Evolutionary conservation across 2,329 filamentous ascomycete species (phyloP), one percentile per base, ranked within the genome.

Genomic region (Alternaria sp.): DNA sequence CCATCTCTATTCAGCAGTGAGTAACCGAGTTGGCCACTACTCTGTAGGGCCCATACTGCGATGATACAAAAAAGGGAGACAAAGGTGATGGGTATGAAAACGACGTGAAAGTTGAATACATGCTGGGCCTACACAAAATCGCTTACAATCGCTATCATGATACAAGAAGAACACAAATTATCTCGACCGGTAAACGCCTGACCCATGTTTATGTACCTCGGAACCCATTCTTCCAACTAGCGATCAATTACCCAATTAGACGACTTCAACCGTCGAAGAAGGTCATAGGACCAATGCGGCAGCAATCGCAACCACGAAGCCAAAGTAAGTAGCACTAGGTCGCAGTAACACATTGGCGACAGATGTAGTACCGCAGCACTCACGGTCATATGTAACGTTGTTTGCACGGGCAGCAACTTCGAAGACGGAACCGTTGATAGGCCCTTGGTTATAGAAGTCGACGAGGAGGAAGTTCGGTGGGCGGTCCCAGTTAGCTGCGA

Each of bases 381-480:
- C 59, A 43, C 83, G 75, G 46, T 83, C 83, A 73, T 92, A 94
- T 0, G 86, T 89, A 47, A 95, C 91, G 61, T 89, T 88, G 77
- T 94, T 95, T 67, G 88, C 86, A 4, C 63, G 65, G 1, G 78
- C 78, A 4, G 78, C 78, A 24, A 79, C 78, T 54, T 76, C 74
- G 54, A 80, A 80, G 12, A 80, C 78, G 18, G 75, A 77, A 8
- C 78, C 78, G 39, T 77, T 75, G 5, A 69, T 68, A 0, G 67
- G 61, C 5, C 78, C 78, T 28, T 67, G 51, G 51, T 80, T 78
- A 65, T 80, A 80, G 63, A 78, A 80, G 59, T 80, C 78, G 12
- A 80, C 78, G 36, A 80, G 73, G 24, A 80, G 74, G 66, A 78
- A 80, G 51, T 80, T 80, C 8, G 78, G 78, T 6, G 78, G 75